Percentiles rank a stretch among this genome's conserved stretches.
Conservation (phyloP, 2,329 filamentous ascomycete species). For the Alternaria sp. region DNA sequence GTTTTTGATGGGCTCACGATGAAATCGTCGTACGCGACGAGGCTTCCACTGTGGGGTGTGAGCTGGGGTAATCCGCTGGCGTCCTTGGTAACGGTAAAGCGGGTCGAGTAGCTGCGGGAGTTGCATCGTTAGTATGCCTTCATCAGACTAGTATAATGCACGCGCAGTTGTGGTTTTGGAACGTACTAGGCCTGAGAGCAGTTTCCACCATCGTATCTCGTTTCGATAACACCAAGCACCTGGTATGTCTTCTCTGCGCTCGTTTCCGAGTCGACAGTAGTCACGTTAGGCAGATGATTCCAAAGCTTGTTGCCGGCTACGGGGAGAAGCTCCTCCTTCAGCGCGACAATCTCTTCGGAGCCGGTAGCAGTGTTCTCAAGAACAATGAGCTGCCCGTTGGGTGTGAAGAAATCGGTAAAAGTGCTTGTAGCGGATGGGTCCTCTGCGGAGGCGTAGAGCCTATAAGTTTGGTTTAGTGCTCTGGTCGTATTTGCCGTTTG, state of each 20-base stretch:
- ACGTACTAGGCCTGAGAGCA: slow-evolving; percentile 9
- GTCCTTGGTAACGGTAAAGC: slow-evolving; percentile 4
- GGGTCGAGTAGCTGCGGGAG: slow-evolving; percentile 1
- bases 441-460: slow-evolving; percentile 5
- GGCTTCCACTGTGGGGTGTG: neutral
- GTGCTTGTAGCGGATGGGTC: slow-evolving; percentile 1
- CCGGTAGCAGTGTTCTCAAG: neutral
- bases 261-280: slow-evolving; percentile 3
- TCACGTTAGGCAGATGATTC: slow-evolving; percentile 1
- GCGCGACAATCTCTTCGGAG: slow-evolving; percentile 1
- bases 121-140: neutral
- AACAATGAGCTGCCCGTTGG: slow-evolving; percentile 1
- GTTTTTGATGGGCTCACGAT: neutral
- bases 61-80: neutral
- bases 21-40: slow-evolving; percentile 5
- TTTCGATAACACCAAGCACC: slow-evolving; percentile 7
- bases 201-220: slow-evolving; percentile 4
- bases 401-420: slow-evolving; percentile 8
- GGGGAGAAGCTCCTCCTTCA: slow-evolving; percentile 3
- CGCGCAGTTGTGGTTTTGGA: neutral
- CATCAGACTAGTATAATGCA: neutral
- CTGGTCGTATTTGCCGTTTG: neutral
- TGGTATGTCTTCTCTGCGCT: neutral
- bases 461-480: neutral
- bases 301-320: slow-evolving; percentile 4